Percentiles rank a stretch among this genome's conserved stretches.
Evolutionary conservation across 768 basidiomycete genomes (phyloP).

Genomic region (Boletus tomentosulus): DNA sequence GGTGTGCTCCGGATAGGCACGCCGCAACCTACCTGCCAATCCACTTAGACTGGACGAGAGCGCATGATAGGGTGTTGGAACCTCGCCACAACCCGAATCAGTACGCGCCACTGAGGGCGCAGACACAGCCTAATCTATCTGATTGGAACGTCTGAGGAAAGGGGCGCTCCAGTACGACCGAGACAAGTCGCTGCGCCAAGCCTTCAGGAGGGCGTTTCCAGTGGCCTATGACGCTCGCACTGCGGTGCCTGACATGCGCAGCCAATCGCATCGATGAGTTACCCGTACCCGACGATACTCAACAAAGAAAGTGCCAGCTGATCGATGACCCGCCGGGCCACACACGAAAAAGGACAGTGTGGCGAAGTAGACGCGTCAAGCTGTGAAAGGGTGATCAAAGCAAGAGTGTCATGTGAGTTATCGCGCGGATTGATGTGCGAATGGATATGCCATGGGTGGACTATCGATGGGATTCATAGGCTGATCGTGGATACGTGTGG

Average conservation of each 20-base stretch:
- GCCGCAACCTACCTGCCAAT: background rate
- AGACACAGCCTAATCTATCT: background rate
- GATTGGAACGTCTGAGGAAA: background rate
- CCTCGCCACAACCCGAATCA: background rate
- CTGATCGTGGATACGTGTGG: constrained; percentile 9
- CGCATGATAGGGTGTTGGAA: background rate
- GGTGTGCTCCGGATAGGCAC: background rate
- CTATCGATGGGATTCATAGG: constrained; percentile 20
- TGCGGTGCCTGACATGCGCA: constrained; percentile 4
- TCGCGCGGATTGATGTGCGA: constrained; percentile 13
- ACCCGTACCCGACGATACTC: background rate
- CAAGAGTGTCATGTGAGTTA: background rate
- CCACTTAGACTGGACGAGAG: background rate
- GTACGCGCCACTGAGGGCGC: background rate
- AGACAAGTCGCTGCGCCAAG: background rate
- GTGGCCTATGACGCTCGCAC: background rate
- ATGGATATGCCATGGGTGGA: background rate
- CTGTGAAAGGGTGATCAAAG: constrained; percentile 16
- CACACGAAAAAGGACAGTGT: background rate
- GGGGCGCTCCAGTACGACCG: no score
- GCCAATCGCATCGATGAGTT: background rate
- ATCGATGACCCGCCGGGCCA: no score
- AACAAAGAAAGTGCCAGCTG: background rate
- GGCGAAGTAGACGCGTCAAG: background rate
- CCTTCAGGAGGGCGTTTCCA: background rate